Percentiles rank a stretch among this genome's conserved stretches.
phyloP scores from a whole-genome alignment of 2,329 filamentous ascomycete genomes.

The Pseudogymnoascus verrucosus region DNA sequence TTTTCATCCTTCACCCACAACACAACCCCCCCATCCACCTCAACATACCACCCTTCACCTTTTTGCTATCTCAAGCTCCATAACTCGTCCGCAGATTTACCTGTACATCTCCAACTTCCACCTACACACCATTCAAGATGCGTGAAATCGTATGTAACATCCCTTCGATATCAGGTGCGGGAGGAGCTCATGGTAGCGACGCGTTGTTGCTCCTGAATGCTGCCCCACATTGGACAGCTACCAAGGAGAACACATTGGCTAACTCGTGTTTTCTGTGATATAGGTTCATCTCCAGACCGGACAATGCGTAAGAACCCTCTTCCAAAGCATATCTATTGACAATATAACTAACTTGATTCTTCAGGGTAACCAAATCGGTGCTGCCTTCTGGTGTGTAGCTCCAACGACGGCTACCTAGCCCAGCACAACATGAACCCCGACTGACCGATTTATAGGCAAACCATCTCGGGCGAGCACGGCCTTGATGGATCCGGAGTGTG shows the following conservation, averaged over 20 bases:
- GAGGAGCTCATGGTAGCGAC: slow-evolving; percentile 19
- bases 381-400: slow-evolving; percentile 83
- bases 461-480: slow-evolving; percentile 84
- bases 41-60: slow-evolving; percentile 9
- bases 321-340: slow-evolving; percentile 11
- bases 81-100: slow-evolving; percentile 12
- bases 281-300: slow-evolving; percentile 99
- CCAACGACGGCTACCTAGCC: slow-evolving; percentile 17
- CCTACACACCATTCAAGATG: slow-evolving; percentile 45
- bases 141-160: slow-evolving; percentile 61
- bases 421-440: slow-evolving; percentile 25
- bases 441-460: slow-evolving; percentile 54
- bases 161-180: slow-evolving; percentile 10
- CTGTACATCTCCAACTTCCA: slow-evolving; percentile 9
- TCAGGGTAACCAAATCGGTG: slow-evolving; percentile 99
- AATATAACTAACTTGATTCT: slow-evolving; percentile 18
- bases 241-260: slow-evolving; percentile 42
- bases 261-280: slow-evolving; percentile 41
- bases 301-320: slow-evolving; percentile 73
- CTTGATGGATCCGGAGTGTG: slow-evolving; percentile 96
- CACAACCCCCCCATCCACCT: slow-evolving; percentile 6
- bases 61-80: slow-evolving; percentile 14
- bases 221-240: slow-evolving; percentile 30
- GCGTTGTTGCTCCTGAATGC: slow-evolving; percentile 35
- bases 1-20: slow-evolving; percentile 10